Evolutionary conservation across 2,329 filamentous ascomycete genomes (phyloP).

Genomic region (Fusarium devonianum): DNA sequence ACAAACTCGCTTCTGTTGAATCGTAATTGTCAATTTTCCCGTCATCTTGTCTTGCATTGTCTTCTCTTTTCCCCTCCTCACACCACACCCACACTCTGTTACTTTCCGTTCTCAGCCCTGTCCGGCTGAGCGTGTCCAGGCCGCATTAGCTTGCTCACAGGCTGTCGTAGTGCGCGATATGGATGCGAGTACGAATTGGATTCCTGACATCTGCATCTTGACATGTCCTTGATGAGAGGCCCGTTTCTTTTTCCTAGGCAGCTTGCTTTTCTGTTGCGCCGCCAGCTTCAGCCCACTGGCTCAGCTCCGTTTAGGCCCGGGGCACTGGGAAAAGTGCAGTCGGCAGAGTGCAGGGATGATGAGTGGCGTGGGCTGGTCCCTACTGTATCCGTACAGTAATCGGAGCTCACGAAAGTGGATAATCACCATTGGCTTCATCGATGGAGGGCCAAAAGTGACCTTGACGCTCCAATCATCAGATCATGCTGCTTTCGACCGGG

Average conservation of each 20-base stretch:
- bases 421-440: conserved; percentile 29
- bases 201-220: neutral
- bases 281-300: conserved; percentile 20
- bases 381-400: no score
- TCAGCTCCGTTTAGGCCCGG: conserved; percentile 37
- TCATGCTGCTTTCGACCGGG: conserved; percentile 13
- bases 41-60: conserved; percentile 15
- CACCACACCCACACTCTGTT: conserved; percentile 7
- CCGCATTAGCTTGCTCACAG: no score
- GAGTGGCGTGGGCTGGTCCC: neutral
- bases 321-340: conserved; percentile 28
- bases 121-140: conserved; percentile 26
- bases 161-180: no score
- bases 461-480: conserved; percentile 31
- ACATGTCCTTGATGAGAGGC: neutral
- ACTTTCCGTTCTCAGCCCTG: conserved; percentile 19
- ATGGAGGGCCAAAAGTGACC: conserved; percentile 4
- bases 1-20: conserved; percentile 11
- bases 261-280: conserved; percentile 4
- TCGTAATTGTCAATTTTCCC: conserved; percentile 3
- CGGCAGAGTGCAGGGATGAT: neutral
- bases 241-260: neutral
- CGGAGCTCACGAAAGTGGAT: no score
- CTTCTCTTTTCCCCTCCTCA: conserved; percentile 5
- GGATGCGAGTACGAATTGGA: neutral